phyloP scores from a whole-genome alignment of 2,329 filamentous ascomycete species.

The Sarocladium kiliense region DNA sequence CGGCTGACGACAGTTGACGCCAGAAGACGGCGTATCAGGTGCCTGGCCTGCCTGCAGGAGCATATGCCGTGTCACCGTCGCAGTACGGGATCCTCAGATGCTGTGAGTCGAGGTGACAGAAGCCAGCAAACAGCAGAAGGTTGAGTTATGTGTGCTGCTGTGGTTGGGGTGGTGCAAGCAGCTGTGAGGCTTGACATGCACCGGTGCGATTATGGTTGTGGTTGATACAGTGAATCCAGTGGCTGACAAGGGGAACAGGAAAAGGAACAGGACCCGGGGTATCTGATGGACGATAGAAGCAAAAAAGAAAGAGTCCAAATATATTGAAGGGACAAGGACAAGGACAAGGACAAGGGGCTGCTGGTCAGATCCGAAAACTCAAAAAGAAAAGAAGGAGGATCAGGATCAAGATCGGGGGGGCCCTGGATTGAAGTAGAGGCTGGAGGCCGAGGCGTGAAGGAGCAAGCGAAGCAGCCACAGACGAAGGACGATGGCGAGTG shows the following conservation, averaged over 20 bases:
- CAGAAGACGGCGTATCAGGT: not conserved
- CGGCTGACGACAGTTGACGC: slow-evolving; percentile 2
- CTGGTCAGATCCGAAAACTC: not conserved
- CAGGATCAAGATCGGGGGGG: not conserved
- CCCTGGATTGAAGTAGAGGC: not conserved
- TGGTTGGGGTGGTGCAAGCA: not conserved
- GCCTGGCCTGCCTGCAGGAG: not conserved
- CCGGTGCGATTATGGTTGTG: too few species aligned
- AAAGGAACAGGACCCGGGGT: not conserved
- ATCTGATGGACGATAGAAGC: not conserved
- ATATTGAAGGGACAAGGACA: not conserved
- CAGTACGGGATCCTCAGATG: not conserved
- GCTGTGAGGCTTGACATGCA: not conserved
- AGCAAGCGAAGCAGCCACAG: not conserved
- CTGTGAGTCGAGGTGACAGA: not conserved
- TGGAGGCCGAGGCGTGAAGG: not conserved
- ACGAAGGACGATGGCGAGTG: not conserved
- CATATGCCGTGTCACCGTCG: slow-evolving; percentile 2
- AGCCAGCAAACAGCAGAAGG: not conserved
- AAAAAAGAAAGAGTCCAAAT: not conserved
- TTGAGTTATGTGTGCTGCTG: not conserved
- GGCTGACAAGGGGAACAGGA: too few species aligned
- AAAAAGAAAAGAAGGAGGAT: not conserved
- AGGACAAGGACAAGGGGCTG: not conserved
- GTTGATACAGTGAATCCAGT: not conserved